A percentile compares a stretch with the other conserved stretches of the same genome.
Evolutionary conservation across 2,329 filamentous ascomycete genomes (phyloP).

Genomic region (Sporothrix phasma): DNA sequence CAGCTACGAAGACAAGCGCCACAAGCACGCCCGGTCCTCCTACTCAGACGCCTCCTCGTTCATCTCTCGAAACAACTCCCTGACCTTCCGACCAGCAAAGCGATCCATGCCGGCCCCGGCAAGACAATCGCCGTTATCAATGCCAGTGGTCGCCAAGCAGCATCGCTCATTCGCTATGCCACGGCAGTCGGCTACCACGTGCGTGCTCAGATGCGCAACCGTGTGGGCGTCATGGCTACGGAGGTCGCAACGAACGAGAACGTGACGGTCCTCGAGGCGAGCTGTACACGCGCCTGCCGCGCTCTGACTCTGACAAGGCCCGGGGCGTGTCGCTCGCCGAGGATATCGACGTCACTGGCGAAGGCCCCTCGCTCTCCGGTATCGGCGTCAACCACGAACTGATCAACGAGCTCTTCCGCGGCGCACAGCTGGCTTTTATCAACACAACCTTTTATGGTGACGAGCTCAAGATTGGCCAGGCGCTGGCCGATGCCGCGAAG

Average conservation of each 20-base stretch:
- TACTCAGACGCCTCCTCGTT: constrained; percentile 52
- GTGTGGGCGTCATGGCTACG: constrained; percentile 76
- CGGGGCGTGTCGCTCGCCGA: constrained; percentile 18
- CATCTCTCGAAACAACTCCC: constrained; percentile 46
- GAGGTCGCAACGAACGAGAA: constrained; percentile 76
- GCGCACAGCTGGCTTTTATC: constrained; percentile 84
- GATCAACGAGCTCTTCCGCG: constrained; percentile 69
- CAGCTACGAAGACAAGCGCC: constrained; percentile 29
- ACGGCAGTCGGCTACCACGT: constrained; percentile 90
- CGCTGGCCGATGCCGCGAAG: constrained; percentile 81
- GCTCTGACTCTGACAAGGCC: constrained; percentile 37
- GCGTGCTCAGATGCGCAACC: constrained; percentile 79
- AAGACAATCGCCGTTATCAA: constrained; percentile 94
- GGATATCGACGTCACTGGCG: constrained; percentile 55
- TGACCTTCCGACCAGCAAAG: constrained; percentile 51
- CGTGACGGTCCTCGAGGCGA: constrained; percentile 54
- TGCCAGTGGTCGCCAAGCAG: constrained; percentile 88
- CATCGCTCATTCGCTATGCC: constrained; percentile 87
- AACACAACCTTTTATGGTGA: constrained; percentile 97
- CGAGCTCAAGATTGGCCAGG: constrained; percentile 80
- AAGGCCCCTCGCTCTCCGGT: constrained; percentile 47
- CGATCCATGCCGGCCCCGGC: constrained; percentile 49
- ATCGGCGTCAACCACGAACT: constrained; percentile 62
- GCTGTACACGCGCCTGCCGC: constrained; percentile 47
- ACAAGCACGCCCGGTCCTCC: constrained; percentile 53